phyloP scores from a whole-genome alignment of 345 rosid genomes.

The Aurinia saxatilis region DNA sequence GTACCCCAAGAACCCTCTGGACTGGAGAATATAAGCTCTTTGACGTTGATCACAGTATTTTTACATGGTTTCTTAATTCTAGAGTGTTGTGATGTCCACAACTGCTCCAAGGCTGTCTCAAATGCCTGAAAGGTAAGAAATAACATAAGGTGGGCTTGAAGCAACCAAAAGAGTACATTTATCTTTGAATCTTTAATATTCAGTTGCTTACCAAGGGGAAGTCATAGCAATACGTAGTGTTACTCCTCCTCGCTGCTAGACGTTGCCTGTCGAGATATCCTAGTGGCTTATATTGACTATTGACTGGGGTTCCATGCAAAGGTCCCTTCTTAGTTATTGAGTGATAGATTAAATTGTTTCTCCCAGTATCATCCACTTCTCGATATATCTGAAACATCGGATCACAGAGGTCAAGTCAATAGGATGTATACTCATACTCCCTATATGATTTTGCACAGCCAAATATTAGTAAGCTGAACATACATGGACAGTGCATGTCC shows the following conservation, averaged over 20 bases:
- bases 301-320: conserved; percentile 58
- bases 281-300: conserved; percentile 63
- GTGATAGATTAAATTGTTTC: conserved; percentile 54
- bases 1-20: conserved; percentile 61
- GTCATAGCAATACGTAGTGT: conserved; percentile 95
- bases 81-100: conserved; percentile 66
- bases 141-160: neutral
- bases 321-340: conserved; percentile 55
- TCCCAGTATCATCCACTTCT: conserved; percentile 64
- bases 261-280: conserved; percentile 78
- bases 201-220: conserved; percentile 75
- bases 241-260: conserved; percentile 69
- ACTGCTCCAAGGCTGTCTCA: conserved; percentile 66
- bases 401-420: conserved; percentile 6
- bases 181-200: neutral
- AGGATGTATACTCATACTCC: conserved; percentile 9
- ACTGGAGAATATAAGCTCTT: conserved; percentile 77
- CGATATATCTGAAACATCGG: conserved; percentile 65
- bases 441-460: neutral
- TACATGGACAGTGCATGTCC: conserved; percentile 89
- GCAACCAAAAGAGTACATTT: neutral
- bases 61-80: conserved; percentile 42
- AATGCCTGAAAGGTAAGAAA: conserved; percentile 62
- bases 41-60: conserved; percentile 46
- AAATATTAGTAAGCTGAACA: conserved; percentile 26